Base-by-base conservation (phyloP, 495 filamentous ascomycete genomes). In the Penicillium nucicola region DNA sequence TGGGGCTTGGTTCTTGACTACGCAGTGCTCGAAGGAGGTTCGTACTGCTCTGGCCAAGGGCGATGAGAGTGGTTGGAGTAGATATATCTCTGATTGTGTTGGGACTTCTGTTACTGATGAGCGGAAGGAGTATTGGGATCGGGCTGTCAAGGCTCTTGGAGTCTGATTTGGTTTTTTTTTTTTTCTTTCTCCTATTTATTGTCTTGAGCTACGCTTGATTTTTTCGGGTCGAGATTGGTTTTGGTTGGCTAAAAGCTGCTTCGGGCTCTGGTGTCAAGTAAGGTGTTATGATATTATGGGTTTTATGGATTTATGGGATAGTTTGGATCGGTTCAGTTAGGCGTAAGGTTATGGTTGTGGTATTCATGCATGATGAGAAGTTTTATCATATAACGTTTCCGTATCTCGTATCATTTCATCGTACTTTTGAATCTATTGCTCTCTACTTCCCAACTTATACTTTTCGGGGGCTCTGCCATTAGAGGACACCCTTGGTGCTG, bases 401-500 rank as follows among this genome's bases (percentile, higher is more conserved):
- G 25, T 28, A 23, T 22, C 30, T 34, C 18, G 22, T 15, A n/a
- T 19, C 30, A 5, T 34, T 34, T 33, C 42, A 19, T 34, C 19
- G 11, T 35, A 8, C 40, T 41, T 17, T 41, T 38, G 36, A 42
- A 13, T 50, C 20, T 36, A 45, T 44, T 30, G 49, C 41, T 23
- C 34, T 5, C 10, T 2, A 12, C 14, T 38, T 28, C 15, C 25
- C 35, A 28, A 18, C 17, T n/a, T 23, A 23, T 19, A 14, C 13
- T 48, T 7, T 33, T 5, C 12, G 17, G 12, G 17, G 2, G 10
- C 6, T 11, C 10, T 8, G 6, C 25, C 42, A 11, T 60, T 67
- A 75, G 34, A 85, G 56, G 84, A 92, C 91, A 12, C 92, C 92
- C 78, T 97, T 97, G 12, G 92, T 97, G 70, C 91, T 96, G 23